Evolutionary conservation across 169 alveolate species (phyloP).

Genomic region (Plasmodium yoelii): DNA sequence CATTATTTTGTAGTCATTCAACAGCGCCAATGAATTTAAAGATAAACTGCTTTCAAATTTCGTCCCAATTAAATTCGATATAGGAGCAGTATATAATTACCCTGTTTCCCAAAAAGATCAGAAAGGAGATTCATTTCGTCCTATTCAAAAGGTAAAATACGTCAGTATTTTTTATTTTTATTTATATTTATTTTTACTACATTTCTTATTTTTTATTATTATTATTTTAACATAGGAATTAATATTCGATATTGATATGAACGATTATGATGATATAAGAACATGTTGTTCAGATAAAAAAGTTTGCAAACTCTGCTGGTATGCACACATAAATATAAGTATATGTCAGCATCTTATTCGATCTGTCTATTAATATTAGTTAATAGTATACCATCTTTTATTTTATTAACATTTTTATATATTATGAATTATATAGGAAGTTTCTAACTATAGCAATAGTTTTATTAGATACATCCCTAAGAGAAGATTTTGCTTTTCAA

Average conservation of each 20-base stretch:
- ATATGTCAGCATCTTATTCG: neutral
- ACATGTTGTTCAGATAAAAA: slow-evolving; percentile 97
- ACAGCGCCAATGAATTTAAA: slow-evolving; percentile 60
- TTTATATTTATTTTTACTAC: neutral
- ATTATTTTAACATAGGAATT: slow-evolving; percentile 90
- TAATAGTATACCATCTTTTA: neutral
- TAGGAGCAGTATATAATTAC: slow-evolving; percentile 95
- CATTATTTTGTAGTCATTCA: slow-evolving; percentile 25
- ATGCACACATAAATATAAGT: neutral
- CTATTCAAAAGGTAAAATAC: slow-evolving; percentile 78
- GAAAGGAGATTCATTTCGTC: slow-evolving; percentile 81
- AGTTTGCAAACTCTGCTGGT: slow-evolving; percentile 97
- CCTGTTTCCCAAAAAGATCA: slow-evolving; percentile 87
- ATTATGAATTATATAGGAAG: slow-evolving; percentile 73
- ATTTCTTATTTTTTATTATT: neutral
- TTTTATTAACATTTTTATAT: neutral
- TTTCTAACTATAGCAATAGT: slow-evolving; percentile 88
- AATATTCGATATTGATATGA: slow-evolving; percentile 99
- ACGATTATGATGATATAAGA: slow-evolving; percentile 98
- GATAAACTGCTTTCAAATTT: slow-evolving; percentile 36
- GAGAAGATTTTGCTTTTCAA: slow-evolving; percentile 96
- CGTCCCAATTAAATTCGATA: slow-evolving; percentile 87
- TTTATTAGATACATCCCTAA: slow-evolving; percentile 85
- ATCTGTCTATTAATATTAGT: neutral
- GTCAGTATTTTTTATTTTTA: neutral